Base-by-base conservation (phyloP, 106 monocot genomes). In the Triglochin maritima region DNA sequence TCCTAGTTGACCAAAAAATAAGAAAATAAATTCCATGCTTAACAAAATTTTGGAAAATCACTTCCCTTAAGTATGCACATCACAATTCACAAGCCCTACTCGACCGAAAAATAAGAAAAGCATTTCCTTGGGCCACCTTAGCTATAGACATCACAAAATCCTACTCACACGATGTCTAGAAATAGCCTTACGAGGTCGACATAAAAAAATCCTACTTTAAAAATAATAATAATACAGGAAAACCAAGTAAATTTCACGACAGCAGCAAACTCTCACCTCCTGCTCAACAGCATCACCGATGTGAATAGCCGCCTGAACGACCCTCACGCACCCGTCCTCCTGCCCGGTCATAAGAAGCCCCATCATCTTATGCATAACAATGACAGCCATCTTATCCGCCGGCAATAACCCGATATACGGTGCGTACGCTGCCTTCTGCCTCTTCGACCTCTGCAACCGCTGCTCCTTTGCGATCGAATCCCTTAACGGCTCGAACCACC, bases 281-380 rank as follows among this genome's bases (percentile, higher is more conserved):
- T 89, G 82, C 56, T 94, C 89, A 7, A 94, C 74, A 17, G 94
- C 94, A 61, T 86, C 86, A 2, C 94, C 94, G 46, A 94, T 75
- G 64, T 82, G 83, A 67, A 89, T 56, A 0, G 94, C 94, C 1
- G 84, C 94, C 67, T 89, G 94, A 64, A 89, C 74, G 4, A 94
- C 74, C 47, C 84, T 74, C 45, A 94, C 82, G n/a, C 84, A 86
- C 7, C 86, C 83, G 4, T 82, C 84, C 10, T 82, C 79, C 68
- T 86, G 83, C 29, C 82, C 83, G 49, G 73, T 72, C 89, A 89
- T 86, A 61, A 89, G 59, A 17, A 94, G 53, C 29, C 86, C 86
- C 94, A 94, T 94, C 84, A 94, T 86, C 76, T 89, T 94, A 75
- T 84, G 86, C 94, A 94, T 94, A 56, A 89, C 81, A 29, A 94